phyloP scores from a whole-genome alignment of 1,139 yeast genomes.

The Saccharomyces hybrid region DNA sequence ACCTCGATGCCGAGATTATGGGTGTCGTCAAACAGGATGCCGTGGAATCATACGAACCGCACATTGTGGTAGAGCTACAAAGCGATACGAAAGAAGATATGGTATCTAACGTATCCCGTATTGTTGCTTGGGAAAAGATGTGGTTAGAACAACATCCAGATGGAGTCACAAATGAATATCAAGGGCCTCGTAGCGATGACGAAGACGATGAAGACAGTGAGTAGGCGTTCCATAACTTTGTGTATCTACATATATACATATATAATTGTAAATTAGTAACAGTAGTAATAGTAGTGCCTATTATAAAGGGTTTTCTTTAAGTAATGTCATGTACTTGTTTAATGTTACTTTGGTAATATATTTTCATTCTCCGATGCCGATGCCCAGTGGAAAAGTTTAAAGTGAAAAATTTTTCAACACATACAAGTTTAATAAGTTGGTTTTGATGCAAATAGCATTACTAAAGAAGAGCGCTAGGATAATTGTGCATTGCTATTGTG shows the following conservation, averaged over 20 bases:
- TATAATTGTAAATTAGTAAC: not conserved
- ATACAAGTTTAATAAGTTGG: not conserved
- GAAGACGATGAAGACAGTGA: conserved; percentile 4
- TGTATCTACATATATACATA: not conserved
- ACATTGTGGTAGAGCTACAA: conserved; percentile 69
- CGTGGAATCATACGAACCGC: conserved; percentile 65
- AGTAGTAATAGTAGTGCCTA: not conserved
- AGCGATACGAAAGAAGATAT: conserved; percentile 69
- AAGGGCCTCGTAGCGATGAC: conserved; percentile 11
- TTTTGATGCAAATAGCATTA: not conserved
- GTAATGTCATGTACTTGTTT: not conserved
- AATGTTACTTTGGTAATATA: not conserved
- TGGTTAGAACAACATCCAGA: conserved; percentile 53
- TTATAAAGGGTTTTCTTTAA: not conserved
- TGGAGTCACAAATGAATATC: conserved; percentile 37
- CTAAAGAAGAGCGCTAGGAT: not conserved
- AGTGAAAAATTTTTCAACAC: not conserved
- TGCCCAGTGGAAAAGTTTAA: not conserved
- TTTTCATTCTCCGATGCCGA: not conserved
- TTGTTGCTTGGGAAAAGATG: conserved; percentile 60
- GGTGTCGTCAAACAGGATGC: conserved; percentile 86
- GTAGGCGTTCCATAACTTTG: not conserved
- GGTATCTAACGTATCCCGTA: conserved; percentile 71
- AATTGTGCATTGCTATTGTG: conserved; percentile 1
- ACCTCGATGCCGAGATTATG: conserved; percentile 95